A percentile compares a stretch with the other conserved stretches of the same genome.
These are phyloP conservation scores for Suhomyces maxii DNA, from an alignment of 1,139 yeast species.

Conservation along the genomic window DNA sequence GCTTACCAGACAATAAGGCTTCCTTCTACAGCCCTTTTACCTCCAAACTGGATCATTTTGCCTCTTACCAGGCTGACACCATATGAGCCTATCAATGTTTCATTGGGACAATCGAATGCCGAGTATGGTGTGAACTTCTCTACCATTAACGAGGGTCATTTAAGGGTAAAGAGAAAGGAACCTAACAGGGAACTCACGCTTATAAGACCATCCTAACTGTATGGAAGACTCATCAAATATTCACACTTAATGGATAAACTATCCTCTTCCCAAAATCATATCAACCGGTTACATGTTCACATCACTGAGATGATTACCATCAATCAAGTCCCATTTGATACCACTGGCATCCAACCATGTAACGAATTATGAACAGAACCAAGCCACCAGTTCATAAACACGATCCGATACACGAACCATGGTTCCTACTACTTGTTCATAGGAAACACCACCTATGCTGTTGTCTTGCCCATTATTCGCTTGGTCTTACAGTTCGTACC, in stretches of 20 bases:
- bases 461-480: too few species aligned
- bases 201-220: constrained; percentile 4
- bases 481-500: too few species aligned
- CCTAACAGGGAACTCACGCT: constrained; percentile 5
- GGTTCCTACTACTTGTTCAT: too few species aligned
- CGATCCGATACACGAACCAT: too few species aligned
- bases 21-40: constrained; percentile 30
- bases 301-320: too few species aligned
- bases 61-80: constrained; percentile 20
- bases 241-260: too few species aligned
- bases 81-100: neutral
- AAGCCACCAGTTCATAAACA: too few species aligned
- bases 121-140: constrained; percentile 10
- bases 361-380: neutral
- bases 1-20: constrained; percentile 23
- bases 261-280: neutral
- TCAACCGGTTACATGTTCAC: too few species aligned
- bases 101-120: neutral
- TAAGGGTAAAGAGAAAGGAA: constrained; percentile 6
- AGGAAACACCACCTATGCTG: too few species aligned
- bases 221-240: neutral
- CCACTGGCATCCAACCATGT: too few species aligned
- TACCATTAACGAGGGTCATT: constrained; percentile 8
- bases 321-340: too few species aligned
- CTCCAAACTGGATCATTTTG: constrained; percentile 37